Conservation (phyloP, 192 early-diverging fungal genomes). For the Entomortierella beljakovae region DNA sequence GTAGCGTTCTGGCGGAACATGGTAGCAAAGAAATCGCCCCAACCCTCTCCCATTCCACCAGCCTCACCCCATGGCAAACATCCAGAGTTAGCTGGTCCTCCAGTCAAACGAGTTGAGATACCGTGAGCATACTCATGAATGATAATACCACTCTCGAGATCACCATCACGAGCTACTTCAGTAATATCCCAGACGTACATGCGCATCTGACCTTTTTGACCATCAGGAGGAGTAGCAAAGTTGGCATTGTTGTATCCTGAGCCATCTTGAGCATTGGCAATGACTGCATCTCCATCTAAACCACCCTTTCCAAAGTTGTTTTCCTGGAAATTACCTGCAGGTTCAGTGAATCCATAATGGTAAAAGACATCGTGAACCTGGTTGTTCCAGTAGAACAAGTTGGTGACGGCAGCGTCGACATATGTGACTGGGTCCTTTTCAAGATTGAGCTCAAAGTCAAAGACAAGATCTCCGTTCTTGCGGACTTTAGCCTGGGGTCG, state of each 20-base stretch:
- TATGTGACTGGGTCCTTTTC: slow-evolving; percentile 74
- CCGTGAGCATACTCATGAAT: slow-evolving; percentile 97
- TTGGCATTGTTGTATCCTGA: slow-evolving; percentile 94
- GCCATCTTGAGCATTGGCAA: slow-evolving; percentile 94
- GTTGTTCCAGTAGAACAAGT: slow-evolving; percentile 95
- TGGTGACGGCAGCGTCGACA: slow-evolving; percentile 81
- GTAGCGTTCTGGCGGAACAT: slow-evolving; percentile 72
- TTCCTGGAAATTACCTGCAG: slow-evolving; percentile 94
- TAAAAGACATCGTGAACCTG: slow-evolving; percentile 90
- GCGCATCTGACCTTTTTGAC: slow-evolving; percentile 89
- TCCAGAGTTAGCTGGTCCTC: slow-evolving; percentile 89
- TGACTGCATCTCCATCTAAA: slow-evolving; percentile 82
- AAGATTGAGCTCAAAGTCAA: slow-evolving; percentile 84
- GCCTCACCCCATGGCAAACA: slow-evolving; percentile 91
- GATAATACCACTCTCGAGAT: slow-evolving; percentile 91
- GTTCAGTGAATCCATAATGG: slow-evolving; percentile 92
- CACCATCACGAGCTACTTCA: slow-evolving; percentile 81
- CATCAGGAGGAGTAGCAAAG: slow-evolving; percentile 97
- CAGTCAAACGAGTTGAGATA: slow-evolving; percentile 90
- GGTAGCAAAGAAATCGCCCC: slow-evolving; percentile 94
- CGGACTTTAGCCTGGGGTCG: slow-evolving; percentile 72
- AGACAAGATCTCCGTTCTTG: slow-evolving; percentile 60
- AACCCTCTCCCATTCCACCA: slow-evolving; percentile 96
- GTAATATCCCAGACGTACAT: slow-evolving; percentile 95
- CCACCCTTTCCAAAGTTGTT: slow-evolving; percentile 88